Base-by-base conservation (phyloP, 306 rosid genomes). In the Hippophae gyantsensis region DNA sequence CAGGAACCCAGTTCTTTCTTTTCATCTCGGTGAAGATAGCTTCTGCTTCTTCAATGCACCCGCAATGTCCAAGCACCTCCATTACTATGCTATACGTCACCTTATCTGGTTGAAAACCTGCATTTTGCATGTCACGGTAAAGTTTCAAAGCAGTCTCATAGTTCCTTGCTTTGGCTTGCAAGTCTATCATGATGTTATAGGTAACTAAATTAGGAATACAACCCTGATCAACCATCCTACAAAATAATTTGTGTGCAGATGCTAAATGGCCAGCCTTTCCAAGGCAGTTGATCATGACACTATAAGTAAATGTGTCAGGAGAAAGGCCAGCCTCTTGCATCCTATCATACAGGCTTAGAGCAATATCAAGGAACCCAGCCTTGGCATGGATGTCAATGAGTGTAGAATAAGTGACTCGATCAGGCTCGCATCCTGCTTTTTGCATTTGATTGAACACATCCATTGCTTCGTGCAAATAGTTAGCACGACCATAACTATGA, bases 21-120 rank as follows among this genome's bases (percentile, higher is more conserved):
- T 76, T 79, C 98, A 90, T 90, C 76, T 90, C 89, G 52, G 54
- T 52, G 66, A 90, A 87, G 42, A 90, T 65, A 27, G 69, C 87
- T 76, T 90, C 96, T 14, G 96, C 92, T 75, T 87, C 95, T 71
- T 85, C 89, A 4, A 90, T 86, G 67, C 74, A 79, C 58, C 96
- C 98, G 73, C 95, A 87, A 63, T 90, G 96, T 54, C 95, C 98
- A 72, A 87, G 94, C 60, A 88, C 98, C 84, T 90, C 96, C 98
- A 87, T 90, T 43, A 90, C 89, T 78, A 90, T 90, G 79, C 92
- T 85, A 64, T 87, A 90, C 18, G 95, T 87, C 63, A 90, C 95
- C 63, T 83, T 87, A 75, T 90, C 98, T 6, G 96, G 98, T 71
- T 78, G 75, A 70, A 85, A 90, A 51, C 96, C 96, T 2, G 86